Conservation (phyloP, 108 stramenopile species). For the Schizochytrium sp. region DNA sequence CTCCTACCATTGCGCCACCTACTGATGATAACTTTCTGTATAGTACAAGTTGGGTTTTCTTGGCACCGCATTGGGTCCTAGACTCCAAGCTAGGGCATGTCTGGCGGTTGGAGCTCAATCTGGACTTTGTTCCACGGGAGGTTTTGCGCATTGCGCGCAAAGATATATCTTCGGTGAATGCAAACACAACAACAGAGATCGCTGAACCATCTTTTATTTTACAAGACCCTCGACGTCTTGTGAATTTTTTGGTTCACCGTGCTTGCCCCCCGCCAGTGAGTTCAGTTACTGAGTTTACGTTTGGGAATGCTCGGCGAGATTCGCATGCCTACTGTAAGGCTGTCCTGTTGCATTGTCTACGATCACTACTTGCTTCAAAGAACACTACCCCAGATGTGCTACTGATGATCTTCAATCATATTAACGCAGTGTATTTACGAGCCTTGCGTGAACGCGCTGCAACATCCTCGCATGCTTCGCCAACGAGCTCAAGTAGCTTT, state of each 20-base stretch:
- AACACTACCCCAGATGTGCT: not conserved
- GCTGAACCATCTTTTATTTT: conserved; percentile 1
- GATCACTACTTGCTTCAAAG: conserved; percentile 1
- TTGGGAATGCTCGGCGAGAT: conserved; percentile 13
- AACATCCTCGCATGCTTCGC: not conserved
- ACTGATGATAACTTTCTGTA: conserved; percentile 22
- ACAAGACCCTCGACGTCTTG: conserved; percentile 7
- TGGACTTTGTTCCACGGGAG: conserved; percentile 21
- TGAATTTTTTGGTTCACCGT: not conserved
- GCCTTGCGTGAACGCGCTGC: conserved; percentile 10
- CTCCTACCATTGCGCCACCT: not conserved
- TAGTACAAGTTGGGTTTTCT: conserved; percentile 17
- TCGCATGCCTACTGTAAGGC: not conserved
- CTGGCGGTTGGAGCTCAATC: conserved; percentile 20
- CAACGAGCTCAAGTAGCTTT: not conserved
- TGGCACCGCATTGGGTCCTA: conserved; percentile 29
- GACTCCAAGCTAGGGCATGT: conserved; percentile 41
- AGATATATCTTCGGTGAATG: not conserved
- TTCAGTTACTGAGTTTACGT: conserved; percentile 1
- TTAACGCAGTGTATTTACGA: conserved; percentile 4
- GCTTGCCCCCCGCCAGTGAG: conserved; percentile 21
- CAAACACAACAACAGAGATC: not conserved
- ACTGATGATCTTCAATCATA: conserved; percentile 6
- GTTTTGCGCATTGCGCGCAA: not conserved
- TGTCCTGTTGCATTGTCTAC: conserved; percentile 24